Base-by-base conservation (phyloP, 192 early-diverging fungal species). In the Backusella psychrophila region DNA sequence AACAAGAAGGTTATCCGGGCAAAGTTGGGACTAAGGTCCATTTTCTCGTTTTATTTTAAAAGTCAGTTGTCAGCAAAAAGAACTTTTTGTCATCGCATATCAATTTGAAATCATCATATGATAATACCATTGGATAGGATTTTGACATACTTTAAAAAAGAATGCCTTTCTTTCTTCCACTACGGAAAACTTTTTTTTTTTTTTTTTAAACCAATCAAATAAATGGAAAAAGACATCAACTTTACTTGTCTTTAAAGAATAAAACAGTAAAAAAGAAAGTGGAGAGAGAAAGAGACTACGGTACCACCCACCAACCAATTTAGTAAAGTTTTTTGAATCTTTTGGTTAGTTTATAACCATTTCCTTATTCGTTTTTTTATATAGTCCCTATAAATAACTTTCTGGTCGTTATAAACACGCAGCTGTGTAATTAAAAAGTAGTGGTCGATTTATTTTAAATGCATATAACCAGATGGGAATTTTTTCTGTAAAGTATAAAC, bases 81-180 rank as follows among this genome's bases (percentile, higher is more conserved):
- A 0, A 11, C 11, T 56, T 56, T 56, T 56, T 56, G n/a, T 56
- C 52, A 56, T 56, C 52, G 21, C 52, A 23, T 56, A 56, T 56
- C n/a, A 21, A 56, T 56, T 56, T 56, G 49, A 53, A 53, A 53
- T 53, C 49, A 53, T 53, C 49, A 53, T 53, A 53, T 53, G 49
- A 53, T 53, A 53, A 23, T 42, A 14, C 14, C 3, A 42, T 15
- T 42, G 42, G 42, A 44, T 14, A 14, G 3, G 15, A 15, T 14
- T 44, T 44, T 44, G 42, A 44, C 42, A 44, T 44, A 44, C 42
- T 44, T 44, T 5, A n/a, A 53, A 53, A 33, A 33, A 33, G 33
- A 33, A 53, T 2, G 7, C 3, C 17, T 23, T 53, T n/a, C 7
- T 21, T 53, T 53, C 17, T 53, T 23, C 15, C 14, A 44, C 15